Percentiles rank a stretch among this genome's conserved stretches.
These are phyloP conservation scores for Neoscytalidium dimidiatum DNA, from an alignment of 2,329 filamentous ascomycete species.

Conservation along the genomic window DNA sequence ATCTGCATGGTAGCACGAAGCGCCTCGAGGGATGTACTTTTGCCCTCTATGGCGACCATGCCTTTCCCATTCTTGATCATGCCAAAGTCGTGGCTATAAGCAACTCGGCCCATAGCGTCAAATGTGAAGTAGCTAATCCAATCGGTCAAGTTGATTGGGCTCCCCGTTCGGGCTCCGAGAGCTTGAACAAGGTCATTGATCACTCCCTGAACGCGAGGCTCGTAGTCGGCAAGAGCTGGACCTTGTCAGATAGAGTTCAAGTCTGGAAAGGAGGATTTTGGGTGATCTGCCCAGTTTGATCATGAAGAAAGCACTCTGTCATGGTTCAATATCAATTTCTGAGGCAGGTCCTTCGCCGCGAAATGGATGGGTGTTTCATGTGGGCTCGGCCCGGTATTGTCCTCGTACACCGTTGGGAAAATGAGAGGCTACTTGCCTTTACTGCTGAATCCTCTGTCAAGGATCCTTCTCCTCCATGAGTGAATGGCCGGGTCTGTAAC, in stretches of 20 bases:
- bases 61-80: constrained; percentile 33
- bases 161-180: constrained; percentile 28
- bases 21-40: neutral
- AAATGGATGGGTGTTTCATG: no score
- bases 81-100: constrained; percentile 43
- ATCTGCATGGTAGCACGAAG: constrained; percentile 39
- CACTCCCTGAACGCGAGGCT: constrained; percentile 37
- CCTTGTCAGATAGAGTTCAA: neutral
- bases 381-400: no score
- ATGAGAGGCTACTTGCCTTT: constrained; percentile 18
- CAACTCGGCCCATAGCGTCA: constrained; percentile 53
- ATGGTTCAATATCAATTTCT: no score
- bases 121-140: constrained; percentile 47
- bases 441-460: constrained; percentile 36
- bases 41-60: constrained; percentile 31
- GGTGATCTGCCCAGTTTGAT: neutral
- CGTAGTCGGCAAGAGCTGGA: constrained; percentile 27
- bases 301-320: neutral
- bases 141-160: constrained; percentile 30
- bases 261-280: no score
- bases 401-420: neutral
- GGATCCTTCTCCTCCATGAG: constrained; percentile 31
- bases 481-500: constrained; percentile 29
- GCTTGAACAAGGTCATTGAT: constrained; percentile 29
- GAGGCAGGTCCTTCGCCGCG: no score